Evolutionary conservation across 192 early-diverging fungal genomes (phyloP), one percentile per base, ranked within the genome.

Genomic region (Helicostylum pulchrum): DNA sequence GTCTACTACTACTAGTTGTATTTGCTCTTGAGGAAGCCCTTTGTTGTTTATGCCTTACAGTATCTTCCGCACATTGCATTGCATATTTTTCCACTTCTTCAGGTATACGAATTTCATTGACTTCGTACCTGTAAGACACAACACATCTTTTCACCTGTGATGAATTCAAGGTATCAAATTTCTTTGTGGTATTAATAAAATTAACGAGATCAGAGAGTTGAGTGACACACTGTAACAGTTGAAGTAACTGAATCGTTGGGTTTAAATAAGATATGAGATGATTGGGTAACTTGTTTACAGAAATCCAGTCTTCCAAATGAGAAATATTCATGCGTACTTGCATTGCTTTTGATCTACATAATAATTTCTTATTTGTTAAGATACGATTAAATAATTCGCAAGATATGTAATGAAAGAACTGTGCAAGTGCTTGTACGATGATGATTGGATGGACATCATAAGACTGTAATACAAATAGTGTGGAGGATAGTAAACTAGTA

Each of bases 331-430:
- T 83, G 20, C 88, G 89, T 15, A 94, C 85, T 72, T 90, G 91
- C 71, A 92, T 80, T 4, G 96, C 93, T 52, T 87, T 88, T 20
- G 84, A 83, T 15, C 94, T 88, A 62, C 87, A 86, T 58, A 89
- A 79, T 46, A 88, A 74, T 61, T 93, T 88, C 46, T 83, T 86
- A 45, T 83, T 87, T 7, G 87, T 82, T 68, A 98, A 72, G 66
- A 98, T 89, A 23, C 84, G 83, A 78, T 98, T 98, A 73, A 98
- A 94, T 42, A 92, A 66, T 70, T 88, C 89, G 55, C 84, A 81
- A 43, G 87, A 86, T 20, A 94, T 75, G 65, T 83, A 89, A 78
- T 92, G 87, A 65, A 94, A 83, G 30, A 94, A 64, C 76, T 96
- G 92, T 39, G 82, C 77, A 36, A 94, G 61, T 26, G 87, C 73